Conservation (phyloP, 78 protist genomes). For the Chrysochromulina parva region DNA sequence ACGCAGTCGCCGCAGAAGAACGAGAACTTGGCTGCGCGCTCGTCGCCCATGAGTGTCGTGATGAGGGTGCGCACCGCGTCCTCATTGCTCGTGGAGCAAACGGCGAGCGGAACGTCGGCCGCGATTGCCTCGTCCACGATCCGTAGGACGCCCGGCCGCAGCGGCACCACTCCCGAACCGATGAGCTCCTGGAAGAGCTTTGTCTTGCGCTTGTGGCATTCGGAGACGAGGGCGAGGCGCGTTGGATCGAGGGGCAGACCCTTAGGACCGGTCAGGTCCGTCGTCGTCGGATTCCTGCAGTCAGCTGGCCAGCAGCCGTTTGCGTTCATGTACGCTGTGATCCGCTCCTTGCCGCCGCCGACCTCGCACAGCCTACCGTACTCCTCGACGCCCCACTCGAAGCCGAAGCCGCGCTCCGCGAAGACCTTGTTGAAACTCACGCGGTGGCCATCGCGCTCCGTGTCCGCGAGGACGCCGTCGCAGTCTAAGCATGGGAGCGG, state of each 20-base stretch:
- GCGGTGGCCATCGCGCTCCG: conserved; percentile 15
- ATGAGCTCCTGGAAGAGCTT: neutral
- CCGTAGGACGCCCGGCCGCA: neutral
- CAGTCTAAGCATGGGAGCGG: no score
- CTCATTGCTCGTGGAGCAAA: conserved; percentile 16
- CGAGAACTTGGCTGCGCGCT: neutral
- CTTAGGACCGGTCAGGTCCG: neutral
- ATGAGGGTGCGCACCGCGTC: conserved; percentile 4
- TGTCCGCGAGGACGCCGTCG: conserved; percentile 16
- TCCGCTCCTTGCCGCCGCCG: conserved; percentile 26
- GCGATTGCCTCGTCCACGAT: neutral
- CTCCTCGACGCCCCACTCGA: conserved; percentile 17
- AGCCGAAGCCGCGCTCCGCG: neutral
- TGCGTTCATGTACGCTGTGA: neutral
- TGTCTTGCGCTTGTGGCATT: neutral
- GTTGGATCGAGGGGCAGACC: neutral
- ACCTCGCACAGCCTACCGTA: conserved; percentile 7
- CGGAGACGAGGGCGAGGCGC: neutral
- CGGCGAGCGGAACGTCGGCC: neutral
- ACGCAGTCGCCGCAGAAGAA: conserved; percentile 7
- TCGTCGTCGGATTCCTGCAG: neutral
- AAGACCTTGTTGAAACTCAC: neutral
- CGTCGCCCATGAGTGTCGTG: neutral
- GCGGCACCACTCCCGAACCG: neutral
- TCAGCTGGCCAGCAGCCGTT: neutral